These are phyloP conservation scores for Hypoxylon fragiforme DNA, from an alignment of 495 filamentous ascomycete species.

Conservation along the genomic window DNA sequence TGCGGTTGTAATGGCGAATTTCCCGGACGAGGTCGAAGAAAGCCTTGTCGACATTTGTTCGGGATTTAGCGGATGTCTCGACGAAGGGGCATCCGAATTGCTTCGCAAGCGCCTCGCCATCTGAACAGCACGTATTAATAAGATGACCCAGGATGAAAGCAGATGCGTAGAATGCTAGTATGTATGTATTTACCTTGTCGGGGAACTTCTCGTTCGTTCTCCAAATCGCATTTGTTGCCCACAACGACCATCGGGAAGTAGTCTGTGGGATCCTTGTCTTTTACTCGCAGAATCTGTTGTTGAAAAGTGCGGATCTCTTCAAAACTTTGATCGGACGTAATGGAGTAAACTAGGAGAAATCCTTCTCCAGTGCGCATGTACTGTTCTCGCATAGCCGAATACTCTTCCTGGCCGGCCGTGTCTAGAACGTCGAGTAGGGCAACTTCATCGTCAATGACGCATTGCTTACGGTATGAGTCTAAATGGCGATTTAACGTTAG, in stretches of 20 bases:
- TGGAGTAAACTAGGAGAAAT: slow-evolving; percentile 96
- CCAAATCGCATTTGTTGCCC: slow-evolving; percentile 99
- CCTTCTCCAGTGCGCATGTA: slow-evolving; percentile 99
- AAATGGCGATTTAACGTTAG: slow-evolving; percentile 8
- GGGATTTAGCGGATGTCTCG: slow-evolving; percentile 97
- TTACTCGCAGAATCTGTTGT: slow-evolving; percentile 96
- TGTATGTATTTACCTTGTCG: slow-evolving; percentile 71
- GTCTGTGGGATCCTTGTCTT: slow-evolving; percentile 78
- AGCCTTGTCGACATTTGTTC: slow-evolving; percentile 96
- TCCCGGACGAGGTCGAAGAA: slow-evolving; percentile 98
- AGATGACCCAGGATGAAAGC: no score
- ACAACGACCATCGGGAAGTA: slow-evolving; percentile 99
- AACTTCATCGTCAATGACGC: slow-evolving; percentile 96
- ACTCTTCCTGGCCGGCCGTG: slow-evolving; percentile 98
- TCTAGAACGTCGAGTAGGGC: slow-evolving; percentile 96
- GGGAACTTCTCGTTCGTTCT: slow-evolving; percentile 84
- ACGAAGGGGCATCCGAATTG: slow-evolving; percentile 97
- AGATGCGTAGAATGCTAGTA: slow-evolving; percentile 26
- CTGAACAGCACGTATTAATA: slow-evolving; percentile 50
- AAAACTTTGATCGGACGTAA: slow-evolving; percentile 94
- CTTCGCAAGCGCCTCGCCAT: slow-evolving; percentile 83
- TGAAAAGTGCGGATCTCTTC: slow-evolving; percentile 98
- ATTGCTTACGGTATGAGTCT: slow-evolving; percentile 99
- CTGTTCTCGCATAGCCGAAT: slow-evolving; percentile 98
- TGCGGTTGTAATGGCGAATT: slow-evolving; percentile 96